These are phyloP conservation scores for Euphorbia peplus DNA, from an alignment of 345 rosid genomes.

Conservation along the genomic window DNA sequence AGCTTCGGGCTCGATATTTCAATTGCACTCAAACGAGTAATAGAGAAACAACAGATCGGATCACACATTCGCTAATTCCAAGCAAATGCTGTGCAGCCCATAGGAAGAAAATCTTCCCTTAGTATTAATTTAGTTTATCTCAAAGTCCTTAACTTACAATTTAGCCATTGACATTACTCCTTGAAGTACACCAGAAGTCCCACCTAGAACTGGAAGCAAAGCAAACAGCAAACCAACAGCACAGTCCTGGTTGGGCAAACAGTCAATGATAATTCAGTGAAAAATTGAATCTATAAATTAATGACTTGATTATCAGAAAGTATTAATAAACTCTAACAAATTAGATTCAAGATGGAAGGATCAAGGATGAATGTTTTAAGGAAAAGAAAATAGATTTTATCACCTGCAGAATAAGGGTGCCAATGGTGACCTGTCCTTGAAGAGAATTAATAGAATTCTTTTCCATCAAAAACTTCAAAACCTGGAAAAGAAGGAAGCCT, in stretches of 20 bases:
- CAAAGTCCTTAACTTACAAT: conserved; percentile 48
- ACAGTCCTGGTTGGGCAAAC: conserved; percentile 59
- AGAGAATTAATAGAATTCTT: conserved; percentile 70
- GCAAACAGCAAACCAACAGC: conserved; percentile 93
- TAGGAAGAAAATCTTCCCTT: neutral
- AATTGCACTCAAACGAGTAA: neutral
- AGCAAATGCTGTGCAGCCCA: neutral
- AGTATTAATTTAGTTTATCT: neutral
- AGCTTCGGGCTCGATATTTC: neutral
- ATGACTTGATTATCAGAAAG: neutral
- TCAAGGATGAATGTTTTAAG: neutral
- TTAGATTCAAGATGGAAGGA: neutral
- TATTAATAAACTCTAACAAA: neutral
- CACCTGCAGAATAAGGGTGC: conserved; percentile 91
- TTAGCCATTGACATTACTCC: conserved; percentile 83
- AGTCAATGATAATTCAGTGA: conserved; percentile 13
- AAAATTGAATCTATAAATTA: neutral
- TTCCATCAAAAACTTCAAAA: conserved; percentile 86
- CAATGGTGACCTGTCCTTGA: conserved; percentile 88
- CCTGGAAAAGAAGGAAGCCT: conserved; percentile 41
- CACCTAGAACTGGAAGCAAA: conserved; percentile 92
- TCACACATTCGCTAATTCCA: neutral
- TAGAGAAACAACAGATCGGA: neutral
- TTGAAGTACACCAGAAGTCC: conserved; percentile 79
- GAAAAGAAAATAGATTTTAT: neutral